Evolutionary conservation across 2,329 filamentous ascomycete genomes (phyloP).

Genomic region (Aspergillus sp.): DNA sequence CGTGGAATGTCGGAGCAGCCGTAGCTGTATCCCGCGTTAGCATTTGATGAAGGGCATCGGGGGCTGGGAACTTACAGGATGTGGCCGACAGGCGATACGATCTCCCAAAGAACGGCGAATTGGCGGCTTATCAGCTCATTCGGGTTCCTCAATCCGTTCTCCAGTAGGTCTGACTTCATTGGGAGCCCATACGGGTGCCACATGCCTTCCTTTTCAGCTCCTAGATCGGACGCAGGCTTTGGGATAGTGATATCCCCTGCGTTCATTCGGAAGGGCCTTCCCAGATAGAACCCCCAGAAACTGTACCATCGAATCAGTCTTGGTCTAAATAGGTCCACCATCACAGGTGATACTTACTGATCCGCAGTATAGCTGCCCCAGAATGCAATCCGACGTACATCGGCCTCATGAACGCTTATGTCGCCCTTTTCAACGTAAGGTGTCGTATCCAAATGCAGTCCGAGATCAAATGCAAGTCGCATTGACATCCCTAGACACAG

Average conservation of each 20-base stretch:
- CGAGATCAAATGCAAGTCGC: conserved; percentile 20
- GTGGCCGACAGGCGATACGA: conserved; percentile 46
- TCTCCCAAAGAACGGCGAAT: conserved; percentile 44
- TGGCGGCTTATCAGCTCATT: conserved; percentile 5
- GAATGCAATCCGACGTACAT: conserved; percentile 17
- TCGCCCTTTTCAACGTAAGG: conserved; percentile 20
- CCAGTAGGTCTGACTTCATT: conserved; percentile 15
- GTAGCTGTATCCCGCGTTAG: conserved; percentile 31
- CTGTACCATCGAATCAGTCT: conserved; percentile 3
- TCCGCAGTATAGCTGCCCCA: conserved; percentile 20
- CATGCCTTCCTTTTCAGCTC: conserved; percentile 18
- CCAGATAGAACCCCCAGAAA: conserved; percentile 37
- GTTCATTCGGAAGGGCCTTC: conserved; percentile 39
- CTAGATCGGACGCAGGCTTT: conserved; percentile 27
- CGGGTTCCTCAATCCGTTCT: conserved; percentile 23
- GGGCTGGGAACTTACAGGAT: conserved; percentile 35
- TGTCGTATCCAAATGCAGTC: conserved; percentile 19
- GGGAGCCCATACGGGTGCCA: conserved; percentile 27
- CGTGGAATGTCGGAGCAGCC: conserved; percentile 41
- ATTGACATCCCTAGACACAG: conserved; percentile 15
- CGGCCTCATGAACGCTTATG: conserved; percentile 18
- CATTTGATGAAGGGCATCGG: neutral
- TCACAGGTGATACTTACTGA: conserved; percentile 16
- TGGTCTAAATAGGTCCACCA: neutral
- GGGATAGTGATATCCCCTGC: conserved; percentile 38